A percentile compares a stretch with the other conserved stretches of the same genome.
These are phyloP conservation scores for Epichloe amarillans DNA, from an alignment of 2,329 filamentous ascomycete genomes.

Conservation along the genomic window DNA sequence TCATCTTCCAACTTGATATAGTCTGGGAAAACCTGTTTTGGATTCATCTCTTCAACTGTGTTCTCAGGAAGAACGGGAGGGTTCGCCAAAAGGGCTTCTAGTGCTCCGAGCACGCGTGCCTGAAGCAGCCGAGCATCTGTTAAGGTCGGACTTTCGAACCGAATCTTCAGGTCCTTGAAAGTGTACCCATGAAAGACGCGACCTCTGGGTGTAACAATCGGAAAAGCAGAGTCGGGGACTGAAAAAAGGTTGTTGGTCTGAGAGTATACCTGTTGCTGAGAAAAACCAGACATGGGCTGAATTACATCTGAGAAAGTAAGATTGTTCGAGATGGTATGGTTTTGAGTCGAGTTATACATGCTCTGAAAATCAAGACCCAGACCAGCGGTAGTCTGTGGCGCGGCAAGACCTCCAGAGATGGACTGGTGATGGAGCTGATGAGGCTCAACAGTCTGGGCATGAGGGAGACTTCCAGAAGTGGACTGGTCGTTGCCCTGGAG, in stretches of 20 bases:
- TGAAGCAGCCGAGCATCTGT: neutral
- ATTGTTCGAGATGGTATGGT: neutral
- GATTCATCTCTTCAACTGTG: conserved; percentile 13
- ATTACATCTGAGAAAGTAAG: neutral
- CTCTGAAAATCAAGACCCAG: neutral
- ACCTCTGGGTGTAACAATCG: neutral
- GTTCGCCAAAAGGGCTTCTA: neutral
- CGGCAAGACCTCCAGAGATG: neutral
- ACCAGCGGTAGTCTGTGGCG: neutral
- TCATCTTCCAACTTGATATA: conserved; percentile 9
- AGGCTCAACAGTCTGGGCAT: neutral
- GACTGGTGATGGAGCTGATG: neutral
- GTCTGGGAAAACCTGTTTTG: conserved; percentile 13
- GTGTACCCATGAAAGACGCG: neutral
- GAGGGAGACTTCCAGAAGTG: neutral
- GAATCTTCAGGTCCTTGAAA: neutral
- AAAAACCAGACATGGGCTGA: neutral
- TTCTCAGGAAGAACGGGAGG: conserved; percentile 18
- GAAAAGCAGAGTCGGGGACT: neutral
- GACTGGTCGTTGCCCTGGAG: neutral
- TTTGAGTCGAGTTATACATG: neutral
- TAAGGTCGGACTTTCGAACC: neutral
- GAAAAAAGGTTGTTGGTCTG: neutral
- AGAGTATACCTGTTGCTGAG: neutral
- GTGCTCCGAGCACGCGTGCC: neutral